Evolutionary conservation across 495 filamentous ascomycete species (phyloP), one percentile per base, ranked within the genome.

Genomic region (Tuber aestivum): DNA sequence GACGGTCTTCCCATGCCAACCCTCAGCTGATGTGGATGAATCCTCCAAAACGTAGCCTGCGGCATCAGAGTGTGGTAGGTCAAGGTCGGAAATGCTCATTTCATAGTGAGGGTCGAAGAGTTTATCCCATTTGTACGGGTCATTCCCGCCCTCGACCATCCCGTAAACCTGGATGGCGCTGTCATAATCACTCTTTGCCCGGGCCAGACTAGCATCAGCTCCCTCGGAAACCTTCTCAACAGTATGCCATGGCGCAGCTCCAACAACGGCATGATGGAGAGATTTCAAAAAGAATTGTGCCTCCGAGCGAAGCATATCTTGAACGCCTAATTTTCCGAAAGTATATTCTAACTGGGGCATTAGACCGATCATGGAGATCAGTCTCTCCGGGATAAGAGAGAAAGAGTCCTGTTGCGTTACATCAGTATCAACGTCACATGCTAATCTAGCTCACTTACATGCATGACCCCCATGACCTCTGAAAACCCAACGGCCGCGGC

Each of bases 81-180:
- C 77, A 35, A 79, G 40, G 40, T 79, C 78, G 0, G 72, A 72
- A 32, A 79, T 45, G 9, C 76, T 75, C 70, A 74, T 75, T 45
- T 78, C 70, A 56, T 72, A 72, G 38, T 40, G 21, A 23, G 48
- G 70, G 41, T 79, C 44, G 32, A 79, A 79, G 27, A 69, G 45
- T 41, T 79, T 79, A 27, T 79, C 78, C 70, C 70, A 79, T n/a
- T 72, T 79, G 44, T 69, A 72, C 20, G 70, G 77, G 44, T 79
- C 70, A 45, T 40, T 10, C 18, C 69, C 73, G n/a, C 38, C 56
- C n/a, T 56, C 69, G 18, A 71, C 41, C 32, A 71, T 45, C 72
- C 41, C 8, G 35, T 76, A 75, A 3, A 65, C 72, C 41, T 79
- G 78, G 21, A 69, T 12, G 27, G 78, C 78, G 41, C 70, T 70